Base-by-base conservation (phyloP, 2,329 filamentous ascomycete genomes). In the Penicillium polonicum region DNA sequence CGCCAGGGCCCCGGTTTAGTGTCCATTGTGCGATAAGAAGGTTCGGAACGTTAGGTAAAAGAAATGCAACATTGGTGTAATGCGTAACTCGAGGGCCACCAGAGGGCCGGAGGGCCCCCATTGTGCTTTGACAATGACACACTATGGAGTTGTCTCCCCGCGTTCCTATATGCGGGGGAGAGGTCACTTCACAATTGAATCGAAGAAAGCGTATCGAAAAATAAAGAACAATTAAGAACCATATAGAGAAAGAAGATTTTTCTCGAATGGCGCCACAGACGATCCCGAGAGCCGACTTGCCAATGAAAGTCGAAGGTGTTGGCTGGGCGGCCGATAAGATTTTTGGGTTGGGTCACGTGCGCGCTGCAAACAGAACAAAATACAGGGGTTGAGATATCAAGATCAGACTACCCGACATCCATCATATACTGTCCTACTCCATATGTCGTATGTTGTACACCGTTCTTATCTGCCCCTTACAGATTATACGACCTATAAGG, bases 31-130 rank as follows among this genome's bases (percentile, higher is more conserved):
- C 27, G 63, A 66, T 66, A 65, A 65, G 60, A 66, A 60, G 51
- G 62, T 65, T 63, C 52, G 46, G 48, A 29, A 49, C 29, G 41
- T 66, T 66, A 66, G 44, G 64, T 66, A 66, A 66, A 62, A 64
- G 59, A 66, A 65, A 65, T 60, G 42, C n/a, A 27, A 58, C 49
- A 64, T 54, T 62, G 60, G 55, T 46, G 45, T 41, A 36, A 52
- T 23, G 15, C 13, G 6, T 29, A n/a, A 33, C 25, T 41, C 35
- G 23, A 46, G 23, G 33, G 17, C 15, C 23, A 25, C 36, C 13
- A 21, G 23, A 23, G 23, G 23, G 23, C 23, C 4, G 23, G 23
- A 23, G 23, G 23, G 23, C 23, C 23, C 23, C 23, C 23, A 23
- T 23, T 29, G 25, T 27, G 15, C 36, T 57, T 53, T 19, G 23